Base-by-base conservation (phyloP, 1,284 basidiomycete species). In the Inonotus obliquus region DNA sequence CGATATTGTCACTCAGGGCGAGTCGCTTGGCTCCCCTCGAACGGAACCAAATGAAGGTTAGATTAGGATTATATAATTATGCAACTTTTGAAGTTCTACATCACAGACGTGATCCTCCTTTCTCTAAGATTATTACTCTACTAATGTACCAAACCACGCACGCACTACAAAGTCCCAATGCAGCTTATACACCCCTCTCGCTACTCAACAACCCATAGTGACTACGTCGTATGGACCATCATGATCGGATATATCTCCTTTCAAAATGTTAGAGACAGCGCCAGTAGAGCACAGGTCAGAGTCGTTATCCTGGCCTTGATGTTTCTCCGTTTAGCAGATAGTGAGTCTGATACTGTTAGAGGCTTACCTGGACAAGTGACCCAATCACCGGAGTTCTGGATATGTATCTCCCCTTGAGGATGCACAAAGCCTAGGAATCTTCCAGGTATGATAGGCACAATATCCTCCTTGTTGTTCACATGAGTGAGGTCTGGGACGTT, bases 361-460 rank as follows among this genome's bases (percentile, higher is more conserved):
- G 13, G 41, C 60, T 61, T 29, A 69, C 69, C 68, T 9, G 65
- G 57, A 60, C 70, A 71, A 5, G 65, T 61, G 44, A 67, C 59
- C 67, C 68, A 71, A 21, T 57, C 61, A 2, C 59, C 65, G 11
- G 41, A 61, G 17, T 64, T 57, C 38, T 64, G 56, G 41, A 74
- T 71, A 57, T 74, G 73, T 10, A 71, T 63, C 57, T 74, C 73
- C 2, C 72, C 71, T 13, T 63, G 60, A 1, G 70, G 62, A 39
- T 74, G 73, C 5, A 39, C 52, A 62, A 67, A 74, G 19, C 73
- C 73, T 11, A 74, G 63, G 59, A 65, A 67, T n/a, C 59, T 59
- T 13, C 71, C 69, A 6, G 73, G 73, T 9, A 72, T 57, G 38
- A 70, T 74, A 1, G 73, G 73, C 11, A 74, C 62, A 11, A 66